Evolutionary conservation across 2,329 filamentous ascomycete species (phyloP), one percentile per base, ranked within the genome.

Genomic region (Simplicillium aogashimaense): DNA sequence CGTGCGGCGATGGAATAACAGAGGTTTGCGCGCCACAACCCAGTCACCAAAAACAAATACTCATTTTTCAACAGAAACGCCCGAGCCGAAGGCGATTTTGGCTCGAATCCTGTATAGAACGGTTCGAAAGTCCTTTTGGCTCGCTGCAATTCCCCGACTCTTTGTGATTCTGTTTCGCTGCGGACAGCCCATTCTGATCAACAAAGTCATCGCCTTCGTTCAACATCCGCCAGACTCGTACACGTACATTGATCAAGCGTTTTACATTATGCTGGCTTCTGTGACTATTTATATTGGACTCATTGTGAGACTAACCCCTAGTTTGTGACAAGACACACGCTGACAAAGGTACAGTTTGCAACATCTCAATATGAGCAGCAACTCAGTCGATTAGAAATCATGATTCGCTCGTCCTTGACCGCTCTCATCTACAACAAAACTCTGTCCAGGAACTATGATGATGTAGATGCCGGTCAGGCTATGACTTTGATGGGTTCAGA

Each of bases 401-500:
- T 59, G 42, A 58, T 52, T 3, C 55, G 55, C 36, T 59, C 59
- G 8, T 54, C 56, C 1, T 55, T 63, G 1, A 50, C 63, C 4
- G 56, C 55, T 1, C 50, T 69, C 2, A 60, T 60, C 36, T 53
- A 66, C 40, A 37, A 55, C 17, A 58, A 59, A 30, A 51, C 50
- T 0, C 46, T 64, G 38, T 40, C 46, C 5, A 49, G 43, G 4
- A 45, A 46, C 15, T 44, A 45, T 15, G 51, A 43, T 12, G 37
- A 35, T 2, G 33, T 56, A 33, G 53, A 57, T 13, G 51, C 60
- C 12, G 59, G 57, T 3, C 55, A 53, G 28, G 56, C 58, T 2
- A 48, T 60, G 2, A 64, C 64, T 0, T 50, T 69, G 0, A 60
- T 62, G 50, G 68, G 57, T 42, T 67, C 55, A 2, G 66, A 70